phyloP scores from a whole-genome alignment of 2,329 filamentous ascomycete genomes.

The Eutypella sp. region DNA sequence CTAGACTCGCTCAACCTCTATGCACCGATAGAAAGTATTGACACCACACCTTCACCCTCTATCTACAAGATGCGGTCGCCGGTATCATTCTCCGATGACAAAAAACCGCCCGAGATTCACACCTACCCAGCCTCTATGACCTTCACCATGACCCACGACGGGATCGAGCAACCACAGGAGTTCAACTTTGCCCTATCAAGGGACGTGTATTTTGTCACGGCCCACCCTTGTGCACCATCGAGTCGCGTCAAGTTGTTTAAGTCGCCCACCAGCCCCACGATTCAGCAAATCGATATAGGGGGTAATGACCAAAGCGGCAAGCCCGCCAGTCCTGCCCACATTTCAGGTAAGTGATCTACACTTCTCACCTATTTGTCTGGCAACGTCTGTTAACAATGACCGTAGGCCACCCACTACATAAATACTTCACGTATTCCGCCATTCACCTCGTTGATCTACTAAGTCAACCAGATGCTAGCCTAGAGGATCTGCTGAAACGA shows the following conservation, averaged over 20 bases:
- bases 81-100: constrained; percentile 33
- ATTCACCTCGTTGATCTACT: constrained; percentile 56
- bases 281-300: constrained; percentile 51
- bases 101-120: constrained; percentile 24
- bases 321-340: constrained; percentile 41
- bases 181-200: constrained; percentile 44
- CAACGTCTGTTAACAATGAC: constrained; percentile 4
- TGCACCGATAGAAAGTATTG: constrained; percentile 37
- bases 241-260: constrained; percentile 53
- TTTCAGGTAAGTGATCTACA: constrained; percentile 35
- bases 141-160: constrained; percentile 38
- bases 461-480: constrained; percentile 37
- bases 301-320: constrained; percentile 39
- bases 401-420: constrained; percentile 58
- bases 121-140: constrained; percentile 36
- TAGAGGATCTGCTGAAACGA: constrained; percentile 42
- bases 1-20: constrained; percentile 48
- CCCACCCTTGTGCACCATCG: constrained; percentile 58
- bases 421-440: constrained; percentile 55
- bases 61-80: constrained; percentile 34
- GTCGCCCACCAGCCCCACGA: constrained; percentile 55
- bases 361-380: neutral
- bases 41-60: constrained; percentile 40
- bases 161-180: constrained; percentile 33
- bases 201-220: constrained; percentile 61